Evolutionary conservation across 768 basidiomycete genomes (phyloP), one percentile per base, ranked within the genome.

Genomic region (Podaxis sp.): DNA sequence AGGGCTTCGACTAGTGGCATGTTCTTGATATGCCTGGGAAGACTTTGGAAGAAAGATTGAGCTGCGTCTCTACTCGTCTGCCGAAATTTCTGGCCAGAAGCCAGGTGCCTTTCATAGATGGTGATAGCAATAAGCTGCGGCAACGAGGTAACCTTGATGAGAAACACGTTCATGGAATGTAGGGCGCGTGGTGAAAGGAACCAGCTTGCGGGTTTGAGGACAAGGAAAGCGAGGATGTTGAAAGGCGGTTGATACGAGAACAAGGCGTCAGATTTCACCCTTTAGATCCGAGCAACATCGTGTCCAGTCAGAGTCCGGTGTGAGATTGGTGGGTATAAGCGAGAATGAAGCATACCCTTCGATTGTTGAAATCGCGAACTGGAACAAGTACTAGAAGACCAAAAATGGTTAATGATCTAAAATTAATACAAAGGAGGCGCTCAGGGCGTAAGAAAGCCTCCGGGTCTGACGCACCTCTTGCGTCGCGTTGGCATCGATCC

Each of bases 161-260:
- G 79, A 71, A 94, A 88, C 2, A 96, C 94, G 67, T 96, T 96
- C 39, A 84, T 77, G 1, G 88, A 82, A 69, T 97, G 95, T n/a
- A 96, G 76, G 9, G 85, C 80, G 40, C 92, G 84, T 2, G 94
- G 92, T 2, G 88, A 82, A 15, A 94, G 75, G 44, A 92, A 69
- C 74, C 83, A 95, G 66, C 88, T 89, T 26, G 88, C 80, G 12
- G 95, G 93, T 71, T 92, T 89, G 54, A 96, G 82, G 62, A 96
- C 79, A 30, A 86, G 61, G 72, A 95, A 88, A 1, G 95, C 95
- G 19, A 92, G 76, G 19, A 93, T 77, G 68, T 93, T 94, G 82
- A 94, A 93, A 1, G 95, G 95, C 1, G 92, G 93, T 67, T 95
- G 92, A 69, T 97, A 96, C 52, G 90, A 93, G 77, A 96, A 93